Evolutionary conservation across 495 filamentous ascomycete genomes (phyloP).

Genomic region (Niebla homalea): DNA sequence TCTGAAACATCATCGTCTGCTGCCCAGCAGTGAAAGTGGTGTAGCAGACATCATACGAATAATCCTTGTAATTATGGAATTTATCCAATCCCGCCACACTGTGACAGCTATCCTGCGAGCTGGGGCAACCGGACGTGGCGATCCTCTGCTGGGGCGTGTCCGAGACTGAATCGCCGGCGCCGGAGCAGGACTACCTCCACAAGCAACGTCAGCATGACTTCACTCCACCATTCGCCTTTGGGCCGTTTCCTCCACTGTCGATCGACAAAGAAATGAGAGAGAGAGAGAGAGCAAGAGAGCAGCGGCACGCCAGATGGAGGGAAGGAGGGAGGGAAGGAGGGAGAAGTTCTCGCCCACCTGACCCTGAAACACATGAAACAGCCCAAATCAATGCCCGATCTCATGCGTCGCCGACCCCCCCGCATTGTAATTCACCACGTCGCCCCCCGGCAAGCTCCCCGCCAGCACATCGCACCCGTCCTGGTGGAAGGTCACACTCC

Average conservation of each 20-base stretch:
- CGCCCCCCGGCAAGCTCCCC: constrained; percentile 34
- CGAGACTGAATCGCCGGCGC: constrained; percentile 35
- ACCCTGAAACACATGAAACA: constrained; percentile 42
- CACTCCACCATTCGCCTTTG: too few relatives aligned
- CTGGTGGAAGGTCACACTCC: constrained; percentile 27
- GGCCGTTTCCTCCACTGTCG: neutral
- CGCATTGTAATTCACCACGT: constrained; percentile 31
- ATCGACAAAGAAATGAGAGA: neutral
- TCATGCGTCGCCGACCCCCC: constrained; percentile 39
- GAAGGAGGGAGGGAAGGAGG: too few relatives aligned
- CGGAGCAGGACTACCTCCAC: constrained; percentile 22
- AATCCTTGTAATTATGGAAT: constrained; percentile 43
- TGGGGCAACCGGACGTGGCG: constrained; percentile 36
- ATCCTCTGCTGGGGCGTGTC: constrained; percentile 37
- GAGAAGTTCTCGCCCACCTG: too few relatives aligned
- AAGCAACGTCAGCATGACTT: too few relatives aligned
- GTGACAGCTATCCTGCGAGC: constrained; percentile 32
- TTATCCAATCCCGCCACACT: constrained; percentile 30
- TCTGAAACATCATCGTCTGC: constrained; percentile 32
- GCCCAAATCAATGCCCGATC: constrained; percentile 44
- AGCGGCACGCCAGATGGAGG: neutral
- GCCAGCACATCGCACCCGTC: constrained; percentile 40
- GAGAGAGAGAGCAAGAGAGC: neutral
- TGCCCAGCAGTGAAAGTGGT: constrained; percentile 32
- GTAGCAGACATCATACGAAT: constrained; percentile 39